Conservation (phyloP, 768 basidiomycete genomes). For the Xerocomellus intermedius region DNA sequence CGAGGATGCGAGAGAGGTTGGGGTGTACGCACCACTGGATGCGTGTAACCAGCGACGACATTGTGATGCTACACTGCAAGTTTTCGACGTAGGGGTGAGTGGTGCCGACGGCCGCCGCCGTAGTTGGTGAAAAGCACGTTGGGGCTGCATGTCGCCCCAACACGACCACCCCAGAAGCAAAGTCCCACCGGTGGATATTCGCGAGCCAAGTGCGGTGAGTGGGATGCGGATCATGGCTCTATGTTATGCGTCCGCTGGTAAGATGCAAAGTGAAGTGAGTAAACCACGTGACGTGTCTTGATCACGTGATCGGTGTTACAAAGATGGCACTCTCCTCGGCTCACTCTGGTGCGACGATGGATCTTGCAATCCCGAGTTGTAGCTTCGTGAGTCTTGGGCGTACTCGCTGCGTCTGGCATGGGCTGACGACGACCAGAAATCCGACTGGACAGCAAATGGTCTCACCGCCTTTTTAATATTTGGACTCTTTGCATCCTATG, state of each 20-base stretch:
- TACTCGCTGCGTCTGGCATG: accelerated
- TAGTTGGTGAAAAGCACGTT: constrained; percentile 14
- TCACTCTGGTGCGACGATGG: not conserved
- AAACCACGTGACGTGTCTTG: not conserved
- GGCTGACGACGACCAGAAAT: constrained; percentile 44
- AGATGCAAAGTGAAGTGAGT: too few relatives aligned
- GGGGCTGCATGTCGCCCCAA: not conserved
- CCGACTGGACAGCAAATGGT: constrained; percentile 66
- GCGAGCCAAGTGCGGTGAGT: constrained; percentile 1
- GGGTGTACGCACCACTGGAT: constrained; percentile 15
- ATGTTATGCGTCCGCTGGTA: too few relatives aligned
- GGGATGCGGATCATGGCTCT: constrained; percentile 1
- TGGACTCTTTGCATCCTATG: constrained; percentile 80
- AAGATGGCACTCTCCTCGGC: not conserved
- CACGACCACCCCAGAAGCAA: constrained; percentile 2
- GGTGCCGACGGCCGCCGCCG: not conserved
- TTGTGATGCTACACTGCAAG: not conserved
- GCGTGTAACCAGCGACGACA: constrained; percentile 10
- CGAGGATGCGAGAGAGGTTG: not conserved
- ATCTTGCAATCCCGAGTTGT: constrained; percentile 7
- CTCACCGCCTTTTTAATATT: constrained; percentile 63
- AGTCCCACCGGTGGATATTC: not conserved
- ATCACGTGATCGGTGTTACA: constrained; percentile 6
- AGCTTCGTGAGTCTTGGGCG: constrained; percentile 15
- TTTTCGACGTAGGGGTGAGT: not conserved